These are phyloP conservation scores for Apiospora hydei DNA, from an alignment of 2,329 filamentous ascomycete genomes.

Conservation along the genomic window DNA sequence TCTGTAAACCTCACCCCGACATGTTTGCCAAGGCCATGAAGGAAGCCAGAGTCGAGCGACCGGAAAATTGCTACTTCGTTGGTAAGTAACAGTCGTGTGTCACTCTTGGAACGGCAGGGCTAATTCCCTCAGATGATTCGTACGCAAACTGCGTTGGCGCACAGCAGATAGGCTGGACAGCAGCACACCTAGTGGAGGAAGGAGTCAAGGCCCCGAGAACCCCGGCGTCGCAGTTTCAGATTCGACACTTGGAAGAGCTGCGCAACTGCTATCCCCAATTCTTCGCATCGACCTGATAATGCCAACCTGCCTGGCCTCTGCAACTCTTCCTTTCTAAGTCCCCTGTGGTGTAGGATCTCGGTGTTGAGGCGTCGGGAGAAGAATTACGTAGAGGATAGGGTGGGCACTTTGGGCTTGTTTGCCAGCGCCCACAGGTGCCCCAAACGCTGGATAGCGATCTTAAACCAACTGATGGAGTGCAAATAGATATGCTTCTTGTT, in stretches of 20 bases:
- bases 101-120: slow-evolving; percentile 15
- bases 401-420: background rate
- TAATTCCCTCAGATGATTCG: slow-evolving; percentile 74
- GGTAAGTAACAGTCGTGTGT: slow-evolving; percentile 62
- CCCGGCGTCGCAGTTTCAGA: slow-evolving; percentile 76
- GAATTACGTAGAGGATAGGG: background rate
- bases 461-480: background rate
- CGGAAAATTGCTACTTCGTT: slow-evolving; percentile 87
- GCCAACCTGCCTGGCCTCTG: background rate
- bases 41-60: slow-evolving; percentile 75
- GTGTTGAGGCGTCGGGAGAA: background rate
- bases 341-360: background rate
- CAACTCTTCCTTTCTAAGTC: background rate
- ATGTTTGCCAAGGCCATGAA: slow-evolving; percentile 92
- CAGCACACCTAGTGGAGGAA: slow-evolving; percentile 85
- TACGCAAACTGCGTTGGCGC: slow-evolving; percentile 81
- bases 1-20: slow-evolving; percentile 85
- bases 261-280: slow-evolving; percentile 80
- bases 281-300: slow-evolving; percentile 66
- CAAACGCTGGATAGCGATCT: background rate
- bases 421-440: background rate
- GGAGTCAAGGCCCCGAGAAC: slow-evolving; percentile 67
- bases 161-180: slow-evolving; percentile 82
- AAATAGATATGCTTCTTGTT: background rate
- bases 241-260: slow-evolving; percentile 78